Evolutionary conservation across 2,329 filamentous ascomycete genomes (phyloP).

Genomic region (Aspergillus sp.): DNA sequence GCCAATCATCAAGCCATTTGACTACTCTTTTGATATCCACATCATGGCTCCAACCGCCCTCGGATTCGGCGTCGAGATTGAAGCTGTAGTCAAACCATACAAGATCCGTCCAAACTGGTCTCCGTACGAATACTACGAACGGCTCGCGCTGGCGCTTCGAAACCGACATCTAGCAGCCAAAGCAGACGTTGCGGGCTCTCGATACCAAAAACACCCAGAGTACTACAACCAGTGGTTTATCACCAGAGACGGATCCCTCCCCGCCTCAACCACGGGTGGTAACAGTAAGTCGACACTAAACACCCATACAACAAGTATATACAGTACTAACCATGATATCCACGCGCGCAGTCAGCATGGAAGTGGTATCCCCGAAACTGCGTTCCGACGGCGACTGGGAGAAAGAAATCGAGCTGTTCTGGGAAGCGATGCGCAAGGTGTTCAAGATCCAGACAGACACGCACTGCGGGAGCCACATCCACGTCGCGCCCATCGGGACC

Average conservation of each 20-base stretch:
- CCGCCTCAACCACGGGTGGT: neutral
- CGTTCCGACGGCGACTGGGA: neutral
- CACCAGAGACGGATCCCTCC: neutral
- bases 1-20: neutral
- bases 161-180: neutral
- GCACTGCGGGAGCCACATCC: neutral
- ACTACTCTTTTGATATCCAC: neutral
- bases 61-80: neutral
- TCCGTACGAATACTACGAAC: neutral
- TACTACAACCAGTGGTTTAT: neutral
- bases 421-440: neutral
- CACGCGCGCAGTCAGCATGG: neutral
- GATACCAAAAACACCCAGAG: neutral
- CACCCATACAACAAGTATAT: neutral
- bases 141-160: neutral
- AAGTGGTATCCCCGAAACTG: neutral
- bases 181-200: neutral
- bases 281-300: neutral
- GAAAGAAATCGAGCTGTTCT: neutral
- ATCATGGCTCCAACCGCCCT: neutral
- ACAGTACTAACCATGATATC: too few relatives aligned
- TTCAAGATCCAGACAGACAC: neutral
- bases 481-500: neutral
- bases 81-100: neutral
- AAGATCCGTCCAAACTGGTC: neutral